phyloP scores from a whole-genome alignment of 805 yeast species.

The Ogataea nakhonphanomensis region DNA sequence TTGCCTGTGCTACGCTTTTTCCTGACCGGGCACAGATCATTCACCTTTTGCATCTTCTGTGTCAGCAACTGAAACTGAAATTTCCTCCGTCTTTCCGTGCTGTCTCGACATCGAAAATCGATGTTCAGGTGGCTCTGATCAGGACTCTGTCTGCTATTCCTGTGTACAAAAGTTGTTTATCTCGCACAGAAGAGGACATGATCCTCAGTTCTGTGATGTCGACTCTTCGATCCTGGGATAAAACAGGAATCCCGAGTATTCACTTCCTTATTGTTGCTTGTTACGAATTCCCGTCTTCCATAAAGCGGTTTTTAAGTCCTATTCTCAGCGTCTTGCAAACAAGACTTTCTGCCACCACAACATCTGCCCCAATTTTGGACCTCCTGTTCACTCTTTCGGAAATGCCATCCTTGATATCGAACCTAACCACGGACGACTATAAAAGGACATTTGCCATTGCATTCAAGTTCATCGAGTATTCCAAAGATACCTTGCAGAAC shows the following conservation, averaged over 20 bases:
- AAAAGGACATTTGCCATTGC: constrained; percentile 81
- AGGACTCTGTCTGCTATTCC: constrained; percentile 59
- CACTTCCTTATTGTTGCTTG: constrained; percentile 75
- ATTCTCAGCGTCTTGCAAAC: constrained; percentile 73
- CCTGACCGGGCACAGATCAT: constrained; percentile 41
- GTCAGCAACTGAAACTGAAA: constrained; percentile 55
- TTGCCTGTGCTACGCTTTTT: constrained; percentile 56
- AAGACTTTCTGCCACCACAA: constrained; percentile 63
- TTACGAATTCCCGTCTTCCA: constrained; percentile 71
- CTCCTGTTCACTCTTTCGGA: constrained; percentile 64
- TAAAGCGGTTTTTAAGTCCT: constrained; percentile 65
- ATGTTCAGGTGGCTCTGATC: constrained; percentile 63
- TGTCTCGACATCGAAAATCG: constrained; percentile 46
- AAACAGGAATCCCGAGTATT: constrained; percentile 72
- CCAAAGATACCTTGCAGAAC: constrained; percentile 42
- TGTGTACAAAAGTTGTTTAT: constrained; percentile 54
- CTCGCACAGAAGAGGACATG: constrained; percentile 59
- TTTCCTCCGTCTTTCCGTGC: constrained; percentile 44
- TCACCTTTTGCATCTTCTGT: constrained; percentile 39
- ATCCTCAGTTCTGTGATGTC: constrained; percentile 56
- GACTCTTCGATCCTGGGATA: constrained; percentile 73
- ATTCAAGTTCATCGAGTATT: constrained; percentile 72
- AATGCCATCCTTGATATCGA: constrained; percentile 63
- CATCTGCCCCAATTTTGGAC: constrained; percentile 73
- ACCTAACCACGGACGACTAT: constrained; percentile 72